These are phyloP conservation scores for Leptosphaerulina australis DNA, from an alignment of 2,329 filamentous ascomycete species.

Conservation along the genomic window DNA sequence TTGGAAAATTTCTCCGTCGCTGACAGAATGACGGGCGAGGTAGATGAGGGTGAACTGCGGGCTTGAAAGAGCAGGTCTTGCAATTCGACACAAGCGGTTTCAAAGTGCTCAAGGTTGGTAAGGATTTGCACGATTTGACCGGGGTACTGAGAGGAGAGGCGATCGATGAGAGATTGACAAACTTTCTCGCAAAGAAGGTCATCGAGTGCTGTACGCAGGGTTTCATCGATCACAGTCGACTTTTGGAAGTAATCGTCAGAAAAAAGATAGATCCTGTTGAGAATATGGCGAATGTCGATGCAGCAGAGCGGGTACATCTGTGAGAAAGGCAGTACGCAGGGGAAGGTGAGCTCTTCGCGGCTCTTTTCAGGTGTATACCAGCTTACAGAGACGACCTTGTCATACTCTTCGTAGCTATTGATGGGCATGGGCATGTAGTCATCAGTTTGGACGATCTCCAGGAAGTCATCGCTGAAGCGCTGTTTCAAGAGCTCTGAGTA, in stretches of 20 bases:
- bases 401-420: conserved; percentile 85
- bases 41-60: conserved; percentile 78
- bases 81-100: conserved; percentile 87
- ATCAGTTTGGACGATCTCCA: conserved; percentile 88
- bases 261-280: conserved; percentile 98
- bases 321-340: conserved; percentile 94
- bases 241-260: conserved; percentile 95
- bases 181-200: conserved; percentile 92
- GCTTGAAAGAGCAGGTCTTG: conserved; percentile 85
- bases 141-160: conserved; percentile 88
- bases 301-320: conserved; percentile 99
- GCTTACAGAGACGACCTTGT: conserved; percentile 93
- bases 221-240: conserved; percentile 87
- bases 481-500: conserved; percentile 90
- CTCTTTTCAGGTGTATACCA: conserved; percentile 91
- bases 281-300: conserved; percentile 95
- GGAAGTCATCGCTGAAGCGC: conserved; percentile 93
- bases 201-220: conserved; percentile 85
- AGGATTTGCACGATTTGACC: conserved; percentile 98
- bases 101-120: conserved; percentile 97
- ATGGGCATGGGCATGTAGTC: conserved; percentile 99
- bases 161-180: conserved; percentile 85
- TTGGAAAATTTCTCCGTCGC: conserved; percentile 86
- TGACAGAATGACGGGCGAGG: conserved; percentile 76
- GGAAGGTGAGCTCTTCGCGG: conserved; percentile 78